Base-by-base conservation (phyloP, 73 alveolate species). In the Uronychia setigera region DNA sequence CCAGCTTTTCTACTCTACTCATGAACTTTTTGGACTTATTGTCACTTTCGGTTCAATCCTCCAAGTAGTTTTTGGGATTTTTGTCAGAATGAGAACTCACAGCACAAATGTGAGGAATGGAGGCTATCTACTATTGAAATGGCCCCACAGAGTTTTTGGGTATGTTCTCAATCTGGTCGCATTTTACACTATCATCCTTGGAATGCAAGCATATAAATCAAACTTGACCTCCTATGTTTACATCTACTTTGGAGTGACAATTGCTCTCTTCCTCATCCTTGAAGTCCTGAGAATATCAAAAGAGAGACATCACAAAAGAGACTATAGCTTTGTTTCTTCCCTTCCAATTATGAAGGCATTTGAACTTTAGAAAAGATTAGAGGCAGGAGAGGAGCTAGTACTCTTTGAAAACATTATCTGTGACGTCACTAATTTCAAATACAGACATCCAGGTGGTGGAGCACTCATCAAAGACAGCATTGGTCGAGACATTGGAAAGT, bases 391-490 rank as follows among this genome's bases (percentile, higher is more conserved):
- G 27, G 85, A 78, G 9, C 26, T 78, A 78, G 28, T 34, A 14
- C 9, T 58, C 1, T 78, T 78, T 26, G 85, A 78, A 5, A 78
- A 78, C 58, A 27, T 27, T 29, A 58, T 78, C 33, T 26, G 28
- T 26, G 35, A 34, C 32, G 76, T 78, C 32, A 32, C 26, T 19
- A 26, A 13, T 13, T 78, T 78, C 27, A 78, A 34, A 14, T 13
- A 78, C 28, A 58, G 33, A 35, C 85, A 78, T 33, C 85, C 85
- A 9, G 85, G 85, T 11, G 85, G 85, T 11, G 76, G 77, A 26
- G 85, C 58, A 1, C 32, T 78, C 28, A 34, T 78, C 19, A 13
- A 78, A 29, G 30, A 78, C n/a, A 32, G 33, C 33, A 78, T 78
- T 32, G 85, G 85, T 27, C 28, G 76, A 26, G 85, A 78, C 33